Evolutionary conservation across 176 grass and related monocot species (phyloP), one percentile per base, ranked within the genome.

Genomic region (Typha latifolia): DNA sequence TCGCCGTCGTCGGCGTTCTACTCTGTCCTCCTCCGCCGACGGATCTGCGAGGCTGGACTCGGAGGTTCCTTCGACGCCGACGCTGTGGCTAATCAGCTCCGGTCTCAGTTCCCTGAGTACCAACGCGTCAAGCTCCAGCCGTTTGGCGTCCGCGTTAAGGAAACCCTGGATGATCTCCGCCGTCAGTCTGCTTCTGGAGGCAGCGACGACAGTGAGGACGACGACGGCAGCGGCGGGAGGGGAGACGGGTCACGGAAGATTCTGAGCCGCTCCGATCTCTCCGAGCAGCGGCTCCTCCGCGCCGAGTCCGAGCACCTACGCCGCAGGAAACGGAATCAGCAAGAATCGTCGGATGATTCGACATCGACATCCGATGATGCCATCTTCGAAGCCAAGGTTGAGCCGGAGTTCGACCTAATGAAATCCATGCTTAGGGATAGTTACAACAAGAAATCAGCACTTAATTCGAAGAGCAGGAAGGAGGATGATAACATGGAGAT

Each of bases 401-500:
- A 73, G 21, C 88, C 78, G 6, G 32, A n/a, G 68, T 80, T 74
- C 48, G 88, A 97, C 37, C 21, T 97, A 70, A 84, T 78, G 72
- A 97, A 84, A 66, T 75, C 75, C 55, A 70, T 71, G 62, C 80
- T 92, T 48, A 79, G 93, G 47, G 61, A 80, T 18, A 62, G 63
- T 0, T 97, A 97, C 67, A 34, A 55, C 32, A 77, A 78, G 51
- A 82, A 87, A 18, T 66, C 61, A 29, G 71, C 68, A 21, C 47
- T 47, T 31, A 79, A 63, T 0, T 14, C 66, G 32, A 32, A 3
- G 10, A 12, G 49, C 9, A 74, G 4, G 55, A 68, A 66, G 48
- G 62, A 52, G 16, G 62, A 49, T 2, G 72, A 66, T 14, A 77
- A 63, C 83, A 82, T 97, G 59, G 93, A 89, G 62, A 84, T 97